Percentiles rank a stretch among this genome's conserved stretches.
Evolutionary conservation across 2,329 filamentous ascomycete genomes (phyloP).

Genomic region (Thelonectria olida): DNA sequence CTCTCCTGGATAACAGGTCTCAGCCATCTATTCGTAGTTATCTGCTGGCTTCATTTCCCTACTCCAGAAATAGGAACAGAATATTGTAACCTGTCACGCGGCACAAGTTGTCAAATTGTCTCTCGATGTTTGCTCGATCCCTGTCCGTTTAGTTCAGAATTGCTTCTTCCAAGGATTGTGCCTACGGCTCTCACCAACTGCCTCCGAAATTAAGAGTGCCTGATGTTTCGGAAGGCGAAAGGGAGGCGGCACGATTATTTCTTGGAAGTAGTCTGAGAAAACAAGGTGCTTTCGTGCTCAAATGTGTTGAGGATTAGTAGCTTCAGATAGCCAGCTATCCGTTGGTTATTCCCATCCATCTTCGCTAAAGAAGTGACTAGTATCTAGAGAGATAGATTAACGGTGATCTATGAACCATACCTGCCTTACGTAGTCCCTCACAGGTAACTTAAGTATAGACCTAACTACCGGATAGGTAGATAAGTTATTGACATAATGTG

Average conservation of each 20-base stretch:
- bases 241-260: not conserved
- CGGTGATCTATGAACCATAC: too few species aligned
- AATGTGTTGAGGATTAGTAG: too few species aligned
- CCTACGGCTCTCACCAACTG: not conserved
- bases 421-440: too few species aligned
- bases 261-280: too few species aligned
- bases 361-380: too few species aligned
- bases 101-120: not conserved
- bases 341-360: too few species aligned
- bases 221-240: not conserved
- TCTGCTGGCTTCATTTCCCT: not conserved
- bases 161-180: conserved; percentile 4
- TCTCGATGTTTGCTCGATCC: not conserved
- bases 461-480: too few species aligned
- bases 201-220: not conserved
- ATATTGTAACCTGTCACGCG: not conserved
- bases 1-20: not conserved
- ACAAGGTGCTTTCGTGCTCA: too few species aligned
- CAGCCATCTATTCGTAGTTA: not conserved
- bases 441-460: too few species aligned
- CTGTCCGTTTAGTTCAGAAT: conserved; percentile 6
- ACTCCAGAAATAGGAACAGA: not conserved
- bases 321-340: too few species aligned
- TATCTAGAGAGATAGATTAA: too few species aligned
- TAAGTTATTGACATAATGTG: not conserved